phyloP scores from a whole-genome alignment of 2,329 filamentous ascomycete species.

The Exophiala oligosperma region DNA sequence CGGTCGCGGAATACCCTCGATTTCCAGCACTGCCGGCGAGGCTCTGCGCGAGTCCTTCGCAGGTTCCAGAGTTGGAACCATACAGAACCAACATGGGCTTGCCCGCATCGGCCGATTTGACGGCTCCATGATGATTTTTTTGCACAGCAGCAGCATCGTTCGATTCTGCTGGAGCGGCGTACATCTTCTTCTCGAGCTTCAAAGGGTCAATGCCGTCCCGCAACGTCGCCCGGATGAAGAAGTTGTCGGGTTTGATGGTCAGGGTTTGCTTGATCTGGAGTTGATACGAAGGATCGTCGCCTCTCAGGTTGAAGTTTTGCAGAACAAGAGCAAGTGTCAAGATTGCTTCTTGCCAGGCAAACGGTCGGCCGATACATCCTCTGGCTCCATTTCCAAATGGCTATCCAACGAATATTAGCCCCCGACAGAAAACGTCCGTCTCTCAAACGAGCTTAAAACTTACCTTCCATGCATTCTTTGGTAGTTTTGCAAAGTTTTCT shows the following conservation, averaged over 20 bases:
- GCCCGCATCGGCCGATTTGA: constrained; percentile 18
- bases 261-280: constrained; percentile 41
- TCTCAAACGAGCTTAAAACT: neutral
- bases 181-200: constrained; percentile 41
- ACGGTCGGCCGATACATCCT: constrained; percentile 70
- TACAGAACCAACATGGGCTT: constrained; percentile 67
- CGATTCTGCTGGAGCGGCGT: constrained; percentile 12
- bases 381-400: constrained; percentile 73
- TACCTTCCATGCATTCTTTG: constrained; percentile 62
- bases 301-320: constrained; percentile 69
- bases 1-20: constrained; percentile 60
- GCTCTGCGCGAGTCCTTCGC: constrained; percentile 66
- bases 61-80: constrained; percentile 74
- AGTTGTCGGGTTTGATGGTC: constrained; percentile 52
- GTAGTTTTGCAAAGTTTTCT: constrained; percentile 65
- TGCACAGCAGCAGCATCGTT: constrained; percentile 10
- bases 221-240: constrained; percentile 61
- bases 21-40: constrained; percentile 59
- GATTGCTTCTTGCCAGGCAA: constrained; percentile 73
- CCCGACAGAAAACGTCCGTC: neutral
- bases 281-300: constrained; percentile 56
- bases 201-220: constrained; percentile 50
- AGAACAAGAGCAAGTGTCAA: constrained; percentile 63
- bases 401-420: constrained; percentile 24
- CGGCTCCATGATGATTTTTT: constrained; percentile 2